Percentiles rank a stretch among this genome's conserved stretches.
Evolutionary conservation across 1,284 basidiomycete species (phyloP).

Genomic region (Rhodofomes roseus): DNA sequence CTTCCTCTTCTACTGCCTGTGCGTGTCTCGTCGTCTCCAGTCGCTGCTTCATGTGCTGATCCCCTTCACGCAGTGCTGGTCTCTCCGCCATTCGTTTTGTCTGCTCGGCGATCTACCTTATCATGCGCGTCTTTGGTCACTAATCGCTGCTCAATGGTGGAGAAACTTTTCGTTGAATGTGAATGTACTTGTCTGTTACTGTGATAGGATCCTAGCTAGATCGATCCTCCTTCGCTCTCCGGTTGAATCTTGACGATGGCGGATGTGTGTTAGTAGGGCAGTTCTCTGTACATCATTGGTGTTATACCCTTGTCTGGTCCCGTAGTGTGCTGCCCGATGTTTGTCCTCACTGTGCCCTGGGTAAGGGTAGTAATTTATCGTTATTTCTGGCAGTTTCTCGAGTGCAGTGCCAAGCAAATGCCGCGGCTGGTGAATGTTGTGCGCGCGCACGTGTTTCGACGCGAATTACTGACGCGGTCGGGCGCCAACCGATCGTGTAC

Average conservation of each 20-base stretch:
- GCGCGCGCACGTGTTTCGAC: constrained; percentile 1
- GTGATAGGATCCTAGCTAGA: not conserved
- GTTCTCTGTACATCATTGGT: not conserved
- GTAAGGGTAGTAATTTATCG: not conserved
- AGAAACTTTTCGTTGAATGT: not conserved
- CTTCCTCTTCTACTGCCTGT: constrained; percentile 81
- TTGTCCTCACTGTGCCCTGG: not conserved
- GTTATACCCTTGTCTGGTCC: not conserved
- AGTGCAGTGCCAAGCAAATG: not conserved
- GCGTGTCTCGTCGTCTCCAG: constrained; percentile 30
- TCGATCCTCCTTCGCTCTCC: not conserved
- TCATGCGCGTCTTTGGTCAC: constrained; percentile 67
- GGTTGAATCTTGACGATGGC: not conserved
- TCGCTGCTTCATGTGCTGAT: constrained; percentile 6
- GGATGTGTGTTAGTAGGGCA: not conserved
- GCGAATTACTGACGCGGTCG: not conserved
- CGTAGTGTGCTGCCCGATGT: not conserved
- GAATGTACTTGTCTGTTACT: not conserved
- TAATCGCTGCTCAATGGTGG: constrained; percentile 15
- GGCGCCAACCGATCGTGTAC: not conserved
- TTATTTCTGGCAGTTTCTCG: not conserved
- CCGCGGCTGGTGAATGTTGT: not conserved
- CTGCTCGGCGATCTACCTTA: constrained; percentile 74
- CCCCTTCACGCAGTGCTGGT: constrained; percentile 50
- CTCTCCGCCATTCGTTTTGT: constrained; percentile 76